These are phyloP conservation scores for Trichoderma simmonsii DNA, from an alignment of 2,329 filamentous ascomycete species.

Conservation along the genomic window DNA sequence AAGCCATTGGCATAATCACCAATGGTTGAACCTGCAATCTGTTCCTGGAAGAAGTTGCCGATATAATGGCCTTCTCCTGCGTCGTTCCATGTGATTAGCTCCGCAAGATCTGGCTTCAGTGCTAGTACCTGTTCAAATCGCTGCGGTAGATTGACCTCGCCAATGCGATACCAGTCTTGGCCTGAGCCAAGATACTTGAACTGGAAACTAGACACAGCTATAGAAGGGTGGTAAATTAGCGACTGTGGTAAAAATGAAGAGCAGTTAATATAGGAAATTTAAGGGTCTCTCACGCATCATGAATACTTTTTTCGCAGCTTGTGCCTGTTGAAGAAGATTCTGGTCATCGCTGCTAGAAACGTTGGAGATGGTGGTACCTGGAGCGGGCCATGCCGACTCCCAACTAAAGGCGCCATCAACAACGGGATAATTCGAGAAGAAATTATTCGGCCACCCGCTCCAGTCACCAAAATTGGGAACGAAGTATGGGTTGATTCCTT, in stretches of 20 bases:
- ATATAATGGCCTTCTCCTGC: constrained; percentile 9
- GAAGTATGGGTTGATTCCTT: constrained; percentile 7
- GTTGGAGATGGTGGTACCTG: not conserved
- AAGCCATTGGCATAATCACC: constrained; percentile 2
- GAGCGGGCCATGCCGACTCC: constrained; percentile 10
- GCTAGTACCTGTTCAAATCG: not conserved
- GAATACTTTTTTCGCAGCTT: not conserved
- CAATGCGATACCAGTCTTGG: constrained; percentile 9
- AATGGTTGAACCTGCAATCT: constrained; percentile 1
- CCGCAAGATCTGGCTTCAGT: not conserved
- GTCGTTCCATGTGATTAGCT: not conserved
- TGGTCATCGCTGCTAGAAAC: constrained; percentile 1
- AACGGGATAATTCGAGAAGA: not conserved
- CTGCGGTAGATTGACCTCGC: constrained; percentile 3
- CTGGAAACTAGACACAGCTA: constrained; percentile 10
- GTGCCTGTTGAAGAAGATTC: not conserved
- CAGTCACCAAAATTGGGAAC: constrained; percentile 5
- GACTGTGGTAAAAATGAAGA: not conserved
- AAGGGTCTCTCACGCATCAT: not conserved
- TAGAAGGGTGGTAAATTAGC: not conserved
- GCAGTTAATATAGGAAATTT: not conserved
- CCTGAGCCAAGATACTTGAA: not conserved
- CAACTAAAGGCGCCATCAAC: constrained; percentile 1
- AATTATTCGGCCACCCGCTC: constrained; percentile 7
- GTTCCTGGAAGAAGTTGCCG: constrained; percentile 6